Evolutionary conservation across 2,329 filamentous ascomycete species (phyloP).

Genomic region (Parasarocladium wereldwijsianum): DNA sequence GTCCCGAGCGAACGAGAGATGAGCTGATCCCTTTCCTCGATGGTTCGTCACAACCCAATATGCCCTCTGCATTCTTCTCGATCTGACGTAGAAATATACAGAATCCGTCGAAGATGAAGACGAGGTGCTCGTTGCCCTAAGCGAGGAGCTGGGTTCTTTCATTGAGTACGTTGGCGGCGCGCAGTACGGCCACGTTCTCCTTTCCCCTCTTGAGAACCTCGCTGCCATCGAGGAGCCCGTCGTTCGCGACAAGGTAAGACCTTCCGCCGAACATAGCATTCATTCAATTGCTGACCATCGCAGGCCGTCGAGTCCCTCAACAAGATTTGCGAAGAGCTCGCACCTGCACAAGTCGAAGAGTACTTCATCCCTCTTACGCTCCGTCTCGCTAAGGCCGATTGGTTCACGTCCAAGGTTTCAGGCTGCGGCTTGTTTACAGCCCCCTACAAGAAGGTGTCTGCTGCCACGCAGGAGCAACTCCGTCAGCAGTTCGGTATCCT

Average conservation of each 20-base stretch:
- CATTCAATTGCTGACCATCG: not conserved
- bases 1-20: constrained; percentile 90
- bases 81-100: constrained; percentile 23
- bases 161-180: constrained; percentile 95
- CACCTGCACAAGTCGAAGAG: constrained; percentile 85
- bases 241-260: constrained; percentile 81
- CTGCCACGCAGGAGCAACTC: constrained; percentile 77
- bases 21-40: constrained; percentile 98
- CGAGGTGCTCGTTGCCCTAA: constrained; percentile 90
- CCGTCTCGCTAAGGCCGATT: constrained; percentile 96
- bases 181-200: constrained; percentile 85
- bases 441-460: constrained; percentile 83
- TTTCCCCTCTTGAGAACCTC: constrained; percentile 93
- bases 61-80: not conserved
- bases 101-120: constrained; percentile 99
- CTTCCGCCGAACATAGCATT: not conserved
- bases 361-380: constrained; percentile 93
- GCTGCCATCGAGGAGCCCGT: constrained; percentile 97
- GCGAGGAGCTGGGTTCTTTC: constrained; percentile 91
- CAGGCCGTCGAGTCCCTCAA: constrained; percentile 98
- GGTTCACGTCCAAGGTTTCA: constrained; percentile 99
- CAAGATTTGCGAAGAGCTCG: constrained; percentile 93
- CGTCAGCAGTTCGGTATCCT: constrained; percentile 84
- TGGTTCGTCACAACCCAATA: constrained; percentile 46
- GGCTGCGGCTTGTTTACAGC: constrained; percentile 89